phyloP scores from a whole-genome alignment of 768 basidiomycete genomes.

The Rhodosporidiobolus odoratus region DNA sequence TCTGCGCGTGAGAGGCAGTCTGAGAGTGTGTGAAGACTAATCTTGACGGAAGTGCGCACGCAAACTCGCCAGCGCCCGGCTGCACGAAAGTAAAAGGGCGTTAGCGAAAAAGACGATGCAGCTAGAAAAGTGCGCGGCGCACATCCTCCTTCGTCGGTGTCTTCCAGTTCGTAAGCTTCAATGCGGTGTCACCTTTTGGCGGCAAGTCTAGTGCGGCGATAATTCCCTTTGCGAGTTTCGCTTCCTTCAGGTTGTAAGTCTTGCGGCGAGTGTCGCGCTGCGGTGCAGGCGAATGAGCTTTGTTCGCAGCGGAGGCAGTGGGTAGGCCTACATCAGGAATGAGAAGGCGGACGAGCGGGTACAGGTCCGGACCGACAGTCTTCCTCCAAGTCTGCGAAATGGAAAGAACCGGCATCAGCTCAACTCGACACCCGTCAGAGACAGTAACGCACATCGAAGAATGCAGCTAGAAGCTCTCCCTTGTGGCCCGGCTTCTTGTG shows the following conservation, averaged over 20 bases:
- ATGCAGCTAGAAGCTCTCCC: constrained; percentile 7
- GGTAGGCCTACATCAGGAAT: constrained; percentile 68
- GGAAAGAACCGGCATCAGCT: background rate
- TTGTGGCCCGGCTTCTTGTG: constrained; percentile 24
- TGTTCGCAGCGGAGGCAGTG: background rate
- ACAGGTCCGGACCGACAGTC: constrained; percentile 79
- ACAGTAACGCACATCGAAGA: constrained; percentile 9
- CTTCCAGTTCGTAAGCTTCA: constrained; percentile 72
- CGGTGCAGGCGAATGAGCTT: background rate
- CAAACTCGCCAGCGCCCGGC: constrained; percentile 34
- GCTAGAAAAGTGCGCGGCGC: background rate
- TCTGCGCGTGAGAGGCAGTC: constrained; percentile 56
- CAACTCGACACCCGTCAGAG: too few species aligned
- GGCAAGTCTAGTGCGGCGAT: constrained; percentile 83
- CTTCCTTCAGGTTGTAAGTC: constrained; percentile 91
- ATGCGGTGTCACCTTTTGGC: constrained; percentile 45
- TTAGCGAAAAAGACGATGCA: background rate
- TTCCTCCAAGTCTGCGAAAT: constrained; percentile 58
- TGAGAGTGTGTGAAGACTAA: background rate
- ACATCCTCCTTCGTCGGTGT: constrained; percentile 46
- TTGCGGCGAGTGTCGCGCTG: constrained; percentile 92
- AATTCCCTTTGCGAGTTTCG: constrained; percentile 84
- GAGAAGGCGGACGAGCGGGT: constrained; percentile 78
- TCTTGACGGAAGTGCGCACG: background rate
- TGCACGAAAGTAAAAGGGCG: background rate